Evolutionary conservation across 345 rosid species (phyloP).

Genomic region (Salix caprea): DNA sequence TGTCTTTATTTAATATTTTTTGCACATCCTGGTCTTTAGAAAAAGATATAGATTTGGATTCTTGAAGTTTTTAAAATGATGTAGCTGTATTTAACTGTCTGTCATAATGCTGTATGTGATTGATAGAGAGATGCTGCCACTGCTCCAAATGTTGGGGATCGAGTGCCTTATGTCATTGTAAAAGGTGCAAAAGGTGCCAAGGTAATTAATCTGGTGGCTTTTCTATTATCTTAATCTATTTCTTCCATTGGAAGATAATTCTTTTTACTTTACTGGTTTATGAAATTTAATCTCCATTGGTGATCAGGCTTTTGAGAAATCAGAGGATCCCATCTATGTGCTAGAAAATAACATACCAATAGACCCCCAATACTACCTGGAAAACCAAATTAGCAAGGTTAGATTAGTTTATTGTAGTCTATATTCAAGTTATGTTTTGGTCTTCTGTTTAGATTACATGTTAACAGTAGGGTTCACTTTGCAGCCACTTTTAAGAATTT

Average conservation of each 20-base stretch:
- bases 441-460: not conserved
- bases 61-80: too few relatives aligned
- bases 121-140: constrained; percentile 96
- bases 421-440: constrained; percentile 1
- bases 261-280: not conserved
- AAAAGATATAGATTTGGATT: too few relatives aligned
- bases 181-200: constrained; percentile 97
- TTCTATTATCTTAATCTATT: not conserved
- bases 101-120: constrained; percentile 12
- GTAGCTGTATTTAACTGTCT: too few relatives aligned
- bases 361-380: constrained; percentile 88
- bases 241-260: not conserved
- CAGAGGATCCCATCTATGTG: constrained; percentile 96
- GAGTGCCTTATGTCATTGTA: constrained; percentile 89
- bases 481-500: constrained; percentile 93
- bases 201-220: constrained; percentile 37
- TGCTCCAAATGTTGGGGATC: constrained; percentile 98
- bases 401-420: constrained; percentile 15
- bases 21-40: too few relatives aligned
- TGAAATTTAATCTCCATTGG: constrained; percentile 8
- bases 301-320: constrained; percentile 81
- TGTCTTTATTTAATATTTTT: too few relatives aligned
- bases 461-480: constrained; percentile 15
- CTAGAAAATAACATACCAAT: constrained; percentile 89
- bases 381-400: constrained; percentile 95